A percentile compares a stretch with the other conserved stretches of the same genome.
Conservation (phyloP, 371 early-diverging fungal species). For the Rhizomucor miehei region DNA sequence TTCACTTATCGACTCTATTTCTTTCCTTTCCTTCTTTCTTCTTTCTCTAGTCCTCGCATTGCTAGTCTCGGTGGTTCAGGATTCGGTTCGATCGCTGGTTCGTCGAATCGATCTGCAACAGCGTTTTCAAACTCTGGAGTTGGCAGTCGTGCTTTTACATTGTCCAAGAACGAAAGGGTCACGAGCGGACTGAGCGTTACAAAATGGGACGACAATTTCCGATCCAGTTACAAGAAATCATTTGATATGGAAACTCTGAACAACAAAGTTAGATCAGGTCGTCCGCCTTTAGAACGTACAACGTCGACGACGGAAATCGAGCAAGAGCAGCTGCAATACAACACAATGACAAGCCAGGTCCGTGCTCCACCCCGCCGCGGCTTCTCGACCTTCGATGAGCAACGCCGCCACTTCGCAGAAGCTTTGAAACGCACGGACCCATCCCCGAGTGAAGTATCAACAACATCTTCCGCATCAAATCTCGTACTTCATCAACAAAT, state of each 20-base stretch:
- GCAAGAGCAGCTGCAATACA: slow-evolving; percentile 27
- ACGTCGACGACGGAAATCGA: slow-evolving; percentile 11
- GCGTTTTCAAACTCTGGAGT: neutral
- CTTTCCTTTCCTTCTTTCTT: neutral
- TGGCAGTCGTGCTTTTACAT: neutral
- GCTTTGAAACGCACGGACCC: neutral
- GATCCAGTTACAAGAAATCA: too few species aligned
- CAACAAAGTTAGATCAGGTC: too few species aligned
- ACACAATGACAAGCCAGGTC: slow-evolving; percentile 20
- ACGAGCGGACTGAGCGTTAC: too few species aligned
- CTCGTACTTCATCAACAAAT: slow-evolving; percentile 4
- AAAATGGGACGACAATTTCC: too few species aligned
- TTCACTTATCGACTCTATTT: too few species aligned
- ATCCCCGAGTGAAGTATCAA: slow-evolving; percentile 1
- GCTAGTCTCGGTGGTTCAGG: neutral
- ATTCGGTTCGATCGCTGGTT: neutral
- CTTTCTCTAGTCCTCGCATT: slow-evolving; percentile 9
- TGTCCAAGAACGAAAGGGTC: too few species aligned
- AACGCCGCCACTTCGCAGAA: slow-evolving; percentile 6
- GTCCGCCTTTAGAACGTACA: too few species aligned
- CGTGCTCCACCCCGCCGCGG: slow-evolving; percentile 18
- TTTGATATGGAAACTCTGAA: too few species aligned
- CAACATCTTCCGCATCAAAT: slow-evolving; percentile 10
- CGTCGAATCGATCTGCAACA: neutral
- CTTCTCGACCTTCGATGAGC: slow-evolving; percentile 5